These are phyloP conservation scores for Globisporangium abappressorium DNA, from an alignment of 352 stramenopile genomes.

Conservation along the genomic window DNA sequence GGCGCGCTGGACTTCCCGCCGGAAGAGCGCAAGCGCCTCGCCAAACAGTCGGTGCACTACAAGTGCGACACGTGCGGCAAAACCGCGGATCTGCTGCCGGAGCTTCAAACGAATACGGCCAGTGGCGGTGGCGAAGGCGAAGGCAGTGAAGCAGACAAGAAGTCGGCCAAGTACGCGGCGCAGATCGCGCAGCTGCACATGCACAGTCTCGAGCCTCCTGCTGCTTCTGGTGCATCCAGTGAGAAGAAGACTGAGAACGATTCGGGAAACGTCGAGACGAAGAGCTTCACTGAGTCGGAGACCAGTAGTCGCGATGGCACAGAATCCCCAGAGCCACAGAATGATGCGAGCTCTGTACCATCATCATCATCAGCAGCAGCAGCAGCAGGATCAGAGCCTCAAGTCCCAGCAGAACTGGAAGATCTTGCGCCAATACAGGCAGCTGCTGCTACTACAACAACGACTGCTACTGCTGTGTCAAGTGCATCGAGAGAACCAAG, in stretches of 20 bases:
- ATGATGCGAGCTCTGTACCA: neutral
- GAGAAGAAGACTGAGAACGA: constrained; percentile 3
- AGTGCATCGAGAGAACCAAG: constrained; percentile 20
- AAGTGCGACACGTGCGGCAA: constrained; percentile 74
- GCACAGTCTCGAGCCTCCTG: constrained; percentile 55
- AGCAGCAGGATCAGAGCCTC: neutral
- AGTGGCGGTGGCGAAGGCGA: constrained; percentile 8
- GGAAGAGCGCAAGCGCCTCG: constrained; percentile 58
- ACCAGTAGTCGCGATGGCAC: neutral
- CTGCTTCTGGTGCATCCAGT: neutral
- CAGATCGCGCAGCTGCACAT: constrained; percentile 83
- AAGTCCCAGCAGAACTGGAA: constrained; percentile 1
- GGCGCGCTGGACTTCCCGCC: constrained; percentile 74
- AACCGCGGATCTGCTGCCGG: constrained; percentile 64
- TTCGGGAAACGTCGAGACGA: neutral
- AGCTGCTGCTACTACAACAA: neutral
- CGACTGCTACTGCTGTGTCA: neutral
- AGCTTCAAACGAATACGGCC: constrained; percentile 25
- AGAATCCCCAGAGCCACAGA: neutral
- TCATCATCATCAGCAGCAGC: neutral
- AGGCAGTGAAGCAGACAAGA: constrained; percentile 11
- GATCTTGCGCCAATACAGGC: neutral
- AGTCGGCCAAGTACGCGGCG: constrained; percentile 68
- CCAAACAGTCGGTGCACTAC: constrained; percentile 73
- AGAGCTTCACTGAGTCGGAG: neutral